Conservation (phyloP, 2,329 filamentous ascomycete species). For the Chaetomium olivaceum region DNA sequence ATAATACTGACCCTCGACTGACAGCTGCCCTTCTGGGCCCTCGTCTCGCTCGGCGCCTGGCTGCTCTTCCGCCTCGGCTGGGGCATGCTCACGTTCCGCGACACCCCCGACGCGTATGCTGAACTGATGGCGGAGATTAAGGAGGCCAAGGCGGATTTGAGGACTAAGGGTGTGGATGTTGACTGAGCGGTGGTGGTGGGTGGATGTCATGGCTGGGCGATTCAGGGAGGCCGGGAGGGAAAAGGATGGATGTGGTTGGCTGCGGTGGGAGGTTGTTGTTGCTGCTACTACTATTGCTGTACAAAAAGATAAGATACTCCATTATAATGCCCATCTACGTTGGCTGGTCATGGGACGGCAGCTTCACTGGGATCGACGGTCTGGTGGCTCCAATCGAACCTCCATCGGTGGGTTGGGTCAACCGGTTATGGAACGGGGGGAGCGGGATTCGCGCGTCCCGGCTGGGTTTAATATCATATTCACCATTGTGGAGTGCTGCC, state of each 20-base stretch:
- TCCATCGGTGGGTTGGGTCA: too few relatives aligned
- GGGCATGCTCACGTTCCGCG: slow-evolving; percentile 95
- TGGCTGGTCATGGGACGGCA: neutral
- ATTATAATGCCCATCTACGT: neutral
- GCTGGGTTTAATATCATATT: neutral
- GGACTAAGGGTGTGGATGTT: slow-evolving; percentile 72
- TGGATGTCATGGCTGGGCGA: neutral
- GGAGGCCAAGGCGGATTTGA: slow-evolving; percentile 71
- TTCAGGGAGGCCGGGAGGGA: neutral
- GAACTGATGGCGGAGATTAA: slow-evolving; percentile 87
- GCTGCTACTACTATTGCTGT: neutral
- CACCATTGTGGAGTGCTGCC: neutral
- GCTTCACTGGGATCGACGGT: neutral
- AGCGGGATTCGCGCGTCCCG: too few relatives aligned
- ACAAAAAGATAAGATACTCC: neutral
- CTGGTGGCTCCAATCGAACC: neutral
- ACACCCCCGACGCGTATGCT: slow-evolving; percentile 85
- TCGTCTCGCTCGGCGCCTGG: slow-evolving; percentile 89
- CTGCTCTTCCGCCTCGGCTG: slow-evolving; percentile 88
- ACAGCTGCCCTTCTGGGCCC: slow-evolving; percentile 88
- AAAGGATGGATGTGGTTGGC: neutral
- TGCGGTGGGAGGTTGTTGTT: neutral
- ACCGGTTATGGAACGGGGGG: too few relatives aligned
- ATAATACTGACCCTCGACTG: neutral
- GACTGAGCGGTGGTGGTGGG: slow-evolving; percentile 50